A percentile compares a stretch with the other conserved stretches of the same genome.
Conservation (phyloP, 352 stramenopile species). For the Thraustochytrium striatum region DNA sequence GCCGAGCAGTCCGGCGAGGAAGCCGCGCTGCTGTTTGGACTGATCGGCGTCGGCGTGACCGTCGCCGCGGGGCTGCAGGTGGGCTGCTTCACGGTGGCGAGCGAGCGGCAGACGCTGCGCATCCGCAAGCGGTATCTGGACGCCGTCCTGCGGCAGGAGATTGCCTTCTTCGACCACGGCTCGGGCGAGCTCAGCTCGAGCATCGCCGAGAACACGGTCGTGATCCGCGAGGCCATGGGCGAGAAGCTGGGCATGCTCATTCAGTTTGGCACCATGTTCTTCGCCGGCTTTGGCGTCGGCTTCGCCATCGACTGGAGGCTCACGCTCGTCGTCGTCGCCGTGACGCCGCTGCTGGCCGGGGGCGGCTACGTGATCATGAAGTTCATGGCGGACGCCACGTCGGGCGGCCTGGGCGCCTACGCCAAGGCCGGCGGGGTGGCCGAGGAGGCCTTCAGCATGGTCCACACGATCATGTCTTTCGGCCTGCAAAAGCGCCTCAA, state of each 20-base stretch:
- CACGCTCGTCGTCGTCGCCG: slow-evolving; percentile 63
- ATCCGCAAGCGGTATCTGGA: slow-evolving; percentile 48
- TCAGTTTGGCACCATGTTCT: slow-evolving; percentile 62
- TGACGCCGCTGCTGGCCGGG: slow-evolving; percentile 65
- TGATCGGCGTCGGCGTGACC: background rate
- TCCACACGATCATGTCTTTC: slow-evolving; percentile 59
- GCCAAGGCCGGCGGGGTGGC: slow-evolving; percentile 57
- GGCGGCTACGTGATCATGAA: slow-evolving; percentile 51
- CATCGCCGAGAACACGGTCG: slow-evolving; percentile 52
- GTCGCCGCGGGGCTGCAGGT: slow-evolving; percentile 28
- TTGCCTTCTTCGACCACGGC: slow-evolving; percentile 48
- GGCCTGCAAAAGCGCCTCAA: background rate
- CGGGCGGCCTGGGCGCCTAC: slow-evolving; percentile 56
- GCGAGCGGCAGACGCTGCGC: slow-evolving; percentile 23
- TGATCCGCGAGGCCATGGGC: slow-evolving; percentile 53
- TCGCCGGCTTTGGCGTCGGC: slow-evolving; percentile 65
- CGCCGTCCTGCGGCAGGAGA: slow-evolving; percentile 45
- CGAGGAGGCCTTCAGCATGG: slow-evolving; percentile 58
- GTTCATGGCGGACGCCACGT: slow-evolving; percentile 49
- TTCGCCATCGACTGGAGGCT: slow-evolving; percentile 67
- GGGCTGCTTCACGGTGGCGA: slow-evolving; percentile 42
- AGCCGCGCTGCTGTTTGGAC: background rate
- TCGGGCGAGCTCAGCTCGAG: slow-evolving; percentile 21
- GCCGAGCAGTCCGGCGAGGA: background rate
- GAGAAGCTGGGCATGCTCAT: slow-evolving; percentile 48